These are phyloP conservation scores for Cercospora nicotianae DNA, from an alignment of 2,329 filamentous ascomycete genomes.

Conservation along the genomic window DNA sequence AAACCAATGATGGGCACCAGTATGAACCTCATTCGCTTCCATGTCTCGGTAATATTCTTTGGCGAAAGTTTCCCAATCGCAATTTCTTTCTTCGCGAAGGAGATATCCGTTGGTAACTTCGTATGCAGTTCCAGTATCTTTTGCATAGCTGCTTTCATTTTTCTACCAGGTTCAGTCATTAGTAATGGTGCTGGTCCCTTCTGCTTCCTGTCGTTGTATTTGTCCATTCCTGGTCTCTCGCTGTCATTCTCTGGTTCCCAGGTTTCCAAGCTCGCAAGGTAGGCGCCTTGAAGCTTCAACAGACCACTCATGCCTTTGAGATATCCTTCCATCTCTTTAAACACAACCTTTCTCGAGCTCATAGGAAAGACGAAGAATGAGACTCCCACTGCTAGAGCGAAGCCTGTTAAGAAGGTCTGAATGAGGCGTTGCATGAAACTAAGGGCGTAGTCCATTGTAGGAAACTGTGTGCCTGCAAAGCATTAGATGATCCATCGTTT, in stretches of 20 bases:
- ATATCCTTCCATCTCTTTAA: conserved; percentile 62
- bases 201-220: background rate
- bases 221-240: background rate
- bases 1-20: conserved; percentile 68
- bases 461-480: conserved; percentile 50
- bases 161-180: conserved; percentile 33
- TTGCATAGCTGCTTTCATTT: conserved; percentile 33
- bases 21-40: conserved; percentile 59
- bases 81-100: conserved; percentile 72
- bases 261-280: conserved; percentile 63
- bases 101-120: conserved; percentile 66
- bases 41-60: conserved; percentile 63
- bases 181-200: conserved; percentile 15
- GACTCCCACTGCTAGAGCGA: conserved; percentile 63
- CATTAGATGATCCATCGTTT: background rate
- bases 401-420: conserved; percentile 62
- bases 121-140: conserved; percentile 57
- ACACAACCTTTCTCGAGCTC: conserved; percentile 63
- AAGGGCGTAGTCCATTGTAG: conserved; percentile 55
- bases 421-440: conserved; percentile 58
- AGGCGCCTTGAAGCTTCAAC: conserved; percentile 62
- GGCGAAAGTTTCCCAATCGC: conserved; percentile 67
- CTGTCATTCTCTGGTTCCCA: conserved; percentile 47
- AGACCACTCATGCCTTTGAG: conserved; percentile 56
- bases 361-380: conserved; percentile 67